phyloP scores from a whole-genome alignment of 257 asterid species.

The Cinchona pubescens region DNA sequence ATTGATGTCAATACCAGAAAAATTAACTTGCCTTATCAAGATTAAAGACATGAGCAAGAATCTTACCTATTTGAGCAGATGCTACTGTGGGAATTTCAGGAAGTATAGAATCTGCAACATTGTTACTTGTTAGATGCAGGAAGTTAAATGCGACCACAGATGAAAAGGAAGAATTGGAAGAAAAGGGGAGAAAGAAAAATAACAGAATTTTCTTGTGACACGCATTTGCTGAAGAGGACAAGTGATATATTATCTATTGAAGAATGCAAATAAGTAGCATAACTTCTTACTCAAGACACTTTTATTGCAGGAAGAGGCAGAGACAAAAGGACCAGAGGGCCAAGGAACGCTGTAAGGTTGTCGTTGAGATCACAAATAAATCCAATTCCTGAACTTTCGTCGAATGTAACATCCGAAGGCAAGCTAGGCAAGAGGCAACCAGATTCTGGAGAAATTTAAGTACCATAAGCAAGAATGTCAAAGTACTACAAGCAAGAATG shows the following conservation, averaged over 20 bases:
- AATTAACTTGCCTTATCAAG: not conserved
- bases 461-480: no score
- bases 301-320: slow-evolving; percentile 26
- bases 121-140: not conserved
- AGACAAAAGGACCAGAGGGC: slow-evolving; percentile 12
- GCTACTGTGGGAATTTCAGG: slow-evolving; percentile 28
- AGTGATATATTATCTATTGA: not conserved
- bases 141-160: not conserved
- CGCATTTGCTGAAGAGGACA: not conserved
- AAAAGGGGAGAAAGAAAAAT: not conserved
- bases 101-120: slow-evolving; percentile 14
- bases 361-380: slow-evolving; percentile 32
- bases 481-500: not conserved
- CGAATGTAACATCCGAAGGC: slow-evolving; percentile 26
- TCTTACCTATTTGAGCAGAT: slow-evolving; percentile 21
- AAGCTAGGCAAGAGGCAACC: slow-evolving; percentile 33
- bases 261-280: not conserved
- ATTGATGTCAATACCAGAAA: not conserved
- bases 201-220: no score
- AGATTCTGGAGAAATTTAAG: slow-evolving; percentile 26
- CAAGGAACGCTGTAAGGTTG: slow-evolving; percentile 30
- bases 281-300: slow-evolving; percentile 13
- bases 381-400: slow-evolving; percentile 30
- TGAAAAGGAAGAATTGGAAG: not conserved
- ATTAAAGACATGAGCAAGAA: not conserved